Conservation (phyloP, 352 stramenopile species). For the Plasmopara muralis region DNA sequence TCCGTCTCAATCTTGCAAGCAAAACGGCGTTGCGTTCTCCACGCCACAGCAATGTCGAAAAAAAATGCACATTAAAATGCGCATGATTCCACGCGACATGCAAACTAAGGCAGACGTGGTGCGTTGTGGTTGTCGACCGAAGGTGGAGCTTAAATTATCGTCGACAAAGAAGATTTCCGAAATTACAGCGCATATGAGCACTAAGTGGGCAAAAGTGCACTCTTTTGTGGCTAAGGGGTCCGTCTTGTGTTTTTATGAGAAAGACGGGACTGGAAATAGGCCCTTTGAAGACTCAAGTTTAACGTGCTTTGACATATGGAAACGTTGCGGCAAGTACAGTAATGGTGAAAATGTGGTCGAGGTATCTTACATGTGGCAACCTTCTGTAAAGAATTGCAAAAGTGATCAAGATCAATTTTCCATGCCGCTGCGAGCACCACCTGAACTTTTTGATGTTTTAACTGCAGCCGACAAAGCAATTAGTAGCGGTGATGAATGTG, state of each 20-base stretch:
- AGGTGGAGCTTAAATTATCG: slow-evolving; percentile 76
- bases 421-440: slow-evolving; percentile 18
- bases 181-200: slow-evolving; percentile 68
- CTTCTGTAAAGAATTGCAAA: slow-evolving; percentile 6
- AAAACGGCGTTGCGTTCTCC: slow-evolving; percentile 28
- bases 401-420: slow-evolving; percentile 15
- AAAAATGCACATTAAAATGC: slow-evolving; percentile 81
- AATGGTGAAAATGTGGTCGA: slow-evolving; percentile 66
- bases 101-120: slow-evolving; percentile 45
- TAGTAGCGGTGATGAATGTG: slow-evolving; percentile 21
- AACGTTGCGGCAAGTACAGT: slow-evolving; percentile 45
- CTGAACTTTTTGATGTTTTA: slow-evolving; percentile 20
- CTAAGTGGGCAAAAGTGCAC: slow-evolving; percentile 58
- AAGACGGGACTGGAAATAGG: slow-evolving; percentile 36
- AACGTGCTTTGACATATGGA: slow-evolving; percentile 74
- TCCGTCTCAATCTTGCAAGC: slow-evolving; percentile 10
- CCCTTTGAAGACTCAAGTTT: slow-evolving; percentile 35
- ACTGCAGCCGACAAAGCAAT: slow-evolving; percentile 11
- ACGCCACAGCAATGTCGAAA: slow-evolving; percentile 51
- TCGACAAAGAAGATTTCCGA: slow-evolving; percentile 75
- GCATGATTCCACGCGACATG: slow-evolving; percentile 67
- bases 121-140: slow-evolving; percentile 47
- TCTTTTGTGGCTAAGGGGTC: slow-evolving; percentile 21
- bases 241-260: slow-evolving; percentile 51
- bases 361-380: slow-evolving; percentile 59